Evolutionary conservation across 2,329 filamentous ascomycete species (phyloP).

Genomic region (Trichophyton simii): DNA sequence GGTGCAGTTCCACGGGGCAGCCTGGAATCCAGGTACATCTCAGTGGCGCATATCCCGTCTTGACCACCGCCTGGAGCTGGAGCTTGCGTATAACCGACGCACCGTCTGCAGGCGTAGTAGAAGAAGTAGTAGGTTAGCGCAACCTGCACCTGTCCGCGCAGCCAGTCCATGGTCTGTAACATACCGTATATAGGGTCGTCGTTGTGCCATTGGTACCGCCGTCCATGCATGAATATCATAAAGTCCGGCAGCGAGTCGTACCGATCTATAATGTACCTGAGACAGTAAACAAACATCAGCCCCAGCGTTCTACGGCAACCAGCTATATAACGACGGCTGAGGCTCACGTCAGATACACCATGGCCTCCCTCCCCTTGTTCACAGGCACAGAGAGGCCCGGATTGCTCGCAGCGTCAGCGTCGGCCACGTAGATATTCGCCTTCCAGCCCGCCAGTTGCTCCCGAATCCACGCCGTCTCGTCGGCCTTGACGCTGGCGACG

Average conservation of each 20-base stretch:
- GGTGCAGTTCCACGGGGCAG: conserved; percentile 40
- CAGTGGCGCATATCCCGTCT: conserved; percentile 43
- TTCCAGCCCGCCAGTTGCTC: conserved; percentile 36
- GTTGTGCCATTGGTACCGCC: conserved; percentile 38
- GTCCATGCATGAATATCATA: conserved; percentile 33
- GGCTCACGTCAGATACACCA: conserved; percentile 33
- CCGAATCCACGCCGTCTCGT: conserved; percentile 30
- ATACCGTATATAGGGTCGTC: conserved; percentile 40
- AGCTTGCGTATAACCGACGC: conserved; percentile 39
- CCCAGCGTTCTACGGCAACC: neutral
- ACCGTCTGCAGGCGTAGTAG: conserved; percentile 26
- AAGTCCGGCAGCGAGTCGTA: conserved; percentile 30
- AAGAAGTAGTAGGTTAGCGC: neutral
- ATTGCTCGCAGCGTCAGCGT: conserved; percentile 26
- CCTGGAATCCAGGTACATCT: conserved; percentile 43
- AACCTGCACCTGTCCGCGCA: neutral
- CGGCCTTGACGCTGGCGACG: conserved; percentile 29
- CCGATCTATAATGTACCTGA: conserved; percentile 33
- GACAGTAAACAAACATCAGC: neutral
- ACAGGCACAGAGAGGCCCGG: conserved; percentile 34
- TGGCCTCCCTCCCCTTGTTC: conserved; percentile 34
- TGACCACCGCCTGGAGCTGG: conserved; percentile 37
- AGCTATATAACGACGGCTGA: neutral
- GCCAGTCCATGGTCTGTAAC: neutral
- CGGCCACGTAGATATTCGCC: conserved; percentile 44